Base-by-base conservation (phyloP, 805 yeast genomes). In the Teunomyces kruisii region DNA sequence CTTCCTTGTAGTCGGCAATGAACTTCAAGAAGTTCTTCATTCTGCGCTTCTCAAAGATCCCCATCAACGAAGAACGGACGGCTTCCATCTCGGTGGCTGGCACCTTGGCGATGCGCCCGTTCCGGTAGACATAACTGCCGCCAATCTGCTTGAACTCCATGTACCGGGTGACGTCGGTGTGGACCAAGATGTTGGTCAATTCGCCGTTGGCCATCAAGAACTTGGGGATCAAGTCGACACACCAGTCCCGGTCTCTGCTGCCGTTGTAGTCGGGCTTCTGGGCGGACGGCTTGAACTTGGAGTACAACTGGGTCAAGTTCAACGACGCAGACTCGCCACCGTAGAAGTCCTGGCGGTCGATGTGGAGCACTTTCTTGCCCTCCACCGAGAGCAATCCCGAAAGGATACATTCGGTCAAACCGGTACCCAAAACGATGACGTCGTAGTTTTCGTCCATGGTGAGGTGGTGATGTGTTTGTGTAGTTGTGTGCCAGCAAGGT, bases 201-300 rank as follows among this genome's bases (percentile, higher is more conserved):
- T 92, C 99, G 33, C 99, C 99, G 62, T 90, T 88, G 44, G 97
- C 91, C 99, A 94, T 94, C 56, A 94, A 74, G 57, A 94, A 91
- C 70, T 94, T 94, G 36, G 99, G 99, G 59, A 94, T 89, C 69
- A 94, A 77, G 64, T 94, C 99, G 42, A 94, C 94, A 68, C 95
- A 90, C 97, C 98, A 94, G 66, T 94, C 98, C 52, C 98, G 80
- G 61, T 89, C 96, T 59, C 95, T 83, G 42, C 99, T 98, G 51
- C 83, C 79, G 51, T 80, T 77, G 15, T 74, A 75, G 49, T 84
- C 86, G 32, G 88, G 84, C 54, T 79, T 78, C 51, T 82, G 86
- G 41, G 79, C 74, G 6, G 70, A 50, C 27, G 97, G 96, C 63
- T 90, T 88, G 77, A 90, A 91, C 70, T 91, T 91, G 55, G 77